Evolutionary conservation across 2,329 filamentous ascomycete genomes (phyloP).

Genomic region (Tolypocladium inflatum): DNA sequence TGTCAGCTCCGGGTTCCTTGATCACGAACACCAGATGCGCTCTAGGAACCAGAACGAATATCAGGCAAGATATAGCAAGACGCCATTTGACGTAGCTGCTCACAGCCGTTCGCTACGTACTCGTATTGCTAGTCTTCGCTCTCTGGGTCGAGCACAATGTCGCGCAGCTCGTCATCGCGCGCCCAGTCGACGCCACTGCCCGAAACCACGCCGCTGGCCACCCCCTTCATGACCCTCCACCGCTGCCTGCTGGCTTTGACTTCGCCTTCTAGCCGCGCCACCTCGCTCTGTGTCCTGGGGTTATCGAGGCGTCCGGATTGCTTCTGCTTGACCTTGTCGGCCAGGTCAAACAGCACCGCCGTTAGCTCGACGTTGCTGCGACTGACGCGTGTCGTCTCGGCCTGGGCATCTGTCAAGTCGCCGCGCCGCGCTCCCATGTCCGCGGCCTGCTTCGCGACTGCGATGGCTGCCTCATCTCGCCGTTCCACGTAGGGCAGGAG

Average conservation of each 20-base stretch:
- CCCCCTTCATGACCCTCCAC: slow-evolving; percentile 68
- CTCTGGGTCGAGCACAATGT: slow-evolving; percentile 63
- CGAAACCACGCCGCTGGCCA: slow-evolving; percentile 68
- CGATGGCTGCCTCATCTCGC: slow-evolving; percentile 57
- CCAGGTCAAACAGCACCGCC: slow-evolving; percentile 51
- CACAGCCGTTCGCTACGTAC: slow-evolving; percentile 4
- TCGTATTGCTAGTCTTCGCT: slow-evolving; percentile 22
- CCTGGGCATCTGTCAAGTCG: slow-evolving; percentile 46
- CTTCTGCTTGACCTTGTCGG: slow-evolving; percentile 42
- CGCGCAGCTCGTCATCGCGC: slow-evolving; percentile 54
- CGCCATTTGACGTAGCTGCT: background rate
- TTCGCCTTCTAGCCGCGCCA: slow-evolving; percentile 48
- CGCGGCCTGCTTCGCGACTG: slow-evolving; percentile 49
- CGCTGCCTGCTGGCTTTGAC: slow-evolving; percentile 53
- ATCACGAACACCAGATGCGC: background rate
- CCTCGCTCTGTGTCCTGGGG: slow-evolving; percentile 40
- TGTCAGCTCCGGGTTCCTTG: background rate
- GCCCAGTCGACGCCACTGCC: slow-evolving; percentile 81
- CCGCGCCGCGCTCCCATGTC: slow-evolving; percentile 40
- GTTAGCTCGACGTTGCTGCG: slow-evolving; percentile 55
- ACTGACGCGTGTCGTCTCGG: slow-evolving; percentile 45
- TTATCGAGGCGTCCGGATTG: slow-evolving; percentile 46
- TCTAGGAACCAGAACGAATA: background rate
- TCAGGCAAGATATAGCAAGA: background rate
- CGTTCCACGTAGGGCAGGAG: slow-evolving; percentile 56